Base-by-base conservation (phyloP, 176 grass and related monocot genomes). In the Poa pratensis region DNA sequence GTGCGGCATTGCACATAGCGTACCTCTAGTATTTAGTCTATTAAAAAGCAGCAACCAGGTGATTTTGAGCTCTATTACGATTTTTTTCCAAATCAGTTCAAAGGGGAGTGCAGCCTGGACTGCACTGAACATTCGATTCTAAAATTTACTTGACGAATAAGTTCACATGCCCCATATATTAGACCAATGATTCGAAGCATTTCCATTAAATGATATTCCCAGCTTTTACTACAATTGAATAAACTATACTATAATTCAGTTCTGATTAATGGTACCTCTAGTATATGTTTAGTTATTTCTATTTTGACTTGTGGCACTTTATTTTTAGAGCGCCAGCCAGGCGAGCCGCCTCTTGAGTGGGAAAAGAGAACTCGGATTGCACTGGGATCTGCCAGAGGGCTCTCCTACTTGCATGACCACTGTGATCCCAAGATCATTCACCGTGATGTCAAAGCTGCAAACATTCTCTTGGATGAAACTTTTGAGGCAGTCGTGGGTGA, bases 401-500 rank as follows among this genome's bases (percentile, higher is more conserved):
- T 97, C 19, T 94, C 89, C 0, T 97, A 97, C 26, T 55, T 97
- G 81, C 94, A 97, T 0, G 89, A 97, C 37, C 94, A 96, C 78
- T 96, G 94, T n/a, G 94, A 96, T 70, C 94, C 94, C 45, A 93
- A 93, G 83, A 96, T 96, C 77, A 96, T 96, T 34, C 94, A 96
- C 59, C 87, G 94, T 43, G 89, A 96, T 48, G 91, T 96, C 22
- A 96, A 93, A 80, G 91, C 89, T 0, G 89, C 94, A 46, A 96
- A 96, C 80, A 96, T 93, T 50, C 83, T 96, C 18, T 66, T 96
- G 45, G 94, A 93, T 5, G 91, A 96, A 87, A 82, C 81, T 26
- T 96, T 87, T 9, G 91, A 96, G 68, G 91, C 91, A 1, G 94
- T 96, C 0, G 94, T 96, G 13, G 94, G 94, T 18, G 94, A 93